Percentiles rank a stretch among this genome's conserved stretches.
Conservation (phyloP, 179 eudicot species). For the Spinacia oleracea region DNA sequence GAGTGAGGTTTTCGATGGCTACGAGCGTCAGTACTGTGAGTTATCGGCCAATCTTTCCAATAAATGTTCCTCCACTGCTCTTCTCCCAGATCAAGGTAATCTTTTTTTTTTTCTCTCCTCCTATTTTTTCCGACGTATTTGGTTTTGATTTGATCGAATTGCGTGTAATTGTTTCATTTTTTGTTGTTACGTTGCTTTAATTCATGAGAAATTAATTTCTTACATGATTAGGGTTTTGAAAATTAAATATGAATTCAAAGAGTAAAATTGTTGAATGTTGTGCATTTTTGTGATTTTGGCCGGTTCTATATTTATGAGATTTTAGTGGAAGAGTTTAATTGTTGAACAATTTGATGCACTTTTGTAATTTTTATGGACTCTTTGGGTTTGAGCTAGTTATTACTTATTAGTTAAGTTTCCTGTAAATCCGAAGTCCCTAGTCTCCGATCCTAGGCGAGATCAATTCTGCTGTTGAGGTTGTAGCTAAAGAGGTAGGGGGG, state of each 20-base stretch:
- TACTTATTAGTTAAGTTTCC: background rate
- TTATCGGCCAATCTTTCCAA: conserved; percentile 71
- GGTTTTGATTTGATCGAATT: conserved; percentile 6
- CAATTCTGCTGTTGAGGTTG: background rate
- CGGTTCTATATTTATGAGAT: background rate
- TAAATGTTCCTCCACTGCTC: conserved; percentile 58
- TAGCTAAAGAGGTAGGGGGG: background rate
- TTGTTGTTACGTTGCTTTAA: background rate
- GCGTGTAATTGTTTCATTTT: background rate
- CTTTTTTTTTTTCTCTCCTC: background rate
- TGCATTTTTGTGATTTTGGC: background rate
- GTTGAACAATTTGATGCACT: background rate
- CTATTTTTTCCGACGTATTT: background rate
- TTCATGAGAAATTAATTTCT: background rate
- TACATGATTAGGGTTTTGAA: conserved; percentile 3
- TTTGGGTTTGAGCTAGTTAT: background rate
- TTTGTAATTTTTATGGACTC: background rate
- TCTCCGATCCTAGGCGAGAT: background rate
- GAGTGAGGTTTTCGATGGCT: conserved; percentile 85
- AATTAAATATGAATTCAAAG: background rate
- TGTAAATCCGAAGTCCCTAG: background rate
- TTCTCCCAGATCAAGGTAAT: conserved; percentile 60
- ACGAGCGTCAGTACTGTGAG: conserved; percentile 87
- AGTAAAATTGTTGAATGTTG: background rate
- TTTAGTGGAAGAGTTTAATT: background rate